phyloP scores from a whole-genome alignment of 2,329 filamentous ascomycete genomes.

The Polytolypa hystricis region DNA sequence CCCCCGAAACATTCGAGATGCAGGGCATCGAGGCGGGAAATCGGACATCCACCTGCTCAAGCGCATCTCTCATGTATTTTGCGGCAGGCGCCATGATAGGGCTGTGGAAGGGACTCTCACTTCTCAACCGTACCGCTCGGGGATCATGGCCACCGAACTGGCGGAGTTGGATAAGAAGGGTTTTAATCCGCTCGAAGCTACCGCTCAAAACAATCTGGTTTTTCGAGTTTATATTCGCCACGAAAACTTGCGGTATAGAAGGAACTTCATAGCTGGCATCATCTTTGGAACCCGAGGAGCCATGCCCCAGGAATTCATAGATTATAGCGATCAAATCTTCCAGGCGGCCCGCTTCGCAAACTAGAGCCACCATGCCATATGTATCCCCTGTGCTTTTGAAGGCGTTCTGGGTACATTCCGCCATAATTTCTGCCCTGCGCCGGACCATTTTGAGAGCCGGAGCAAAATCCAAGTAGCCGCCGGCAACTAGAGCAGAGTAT shows the following conservation, averaged over 20 bases:
- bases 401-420: conserved; percentile 58
- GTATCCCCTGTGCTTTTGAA: conserved; percentile 59
- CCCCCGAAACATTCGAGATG: conserved; percentile 74
- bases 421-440: conserved; percentile 72
- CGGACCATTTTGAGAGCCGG: conserved; percentile 71
- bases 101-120: conserved; percentile 82
- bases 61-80: conserved; percentile 56
- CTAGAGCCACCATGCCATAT: conserved; percentile 88
- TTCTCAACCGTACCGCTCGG: conserved; percentile 72
- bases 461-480: conserved; percentile 64
- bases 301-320: conserved; percentile 64
- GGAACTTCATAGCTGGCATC: conserved; percentile 58
- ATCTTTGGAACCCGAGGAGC: conserved; percentile 52
- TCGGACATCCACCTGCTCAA: conserved; percentile 53
- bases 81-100: conserved; percentile 83
- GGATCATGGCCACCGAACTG: conserved; percentile 90
- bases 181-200: conserved; percentile 69
- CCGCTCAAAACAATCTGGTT: conserved; percentile 94
- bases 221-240: conserved; percentile 90
- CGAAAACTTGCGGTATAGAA: conserved; percentile 73
- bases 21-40: conserved; percentile 69
- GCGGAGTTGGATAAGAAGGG: conserved; percentile 69
- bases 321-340: conserved; percentile 59
- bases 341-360: conserved; percentile 75
- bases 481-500: conserved; percentile 80